Evolutionary conservation across 2,329 filamentous ascomycete genomes (phyloP), one percentile per base, ranked within the genome.

Genomic region (Thielaviopsis euricoi): DNA sequence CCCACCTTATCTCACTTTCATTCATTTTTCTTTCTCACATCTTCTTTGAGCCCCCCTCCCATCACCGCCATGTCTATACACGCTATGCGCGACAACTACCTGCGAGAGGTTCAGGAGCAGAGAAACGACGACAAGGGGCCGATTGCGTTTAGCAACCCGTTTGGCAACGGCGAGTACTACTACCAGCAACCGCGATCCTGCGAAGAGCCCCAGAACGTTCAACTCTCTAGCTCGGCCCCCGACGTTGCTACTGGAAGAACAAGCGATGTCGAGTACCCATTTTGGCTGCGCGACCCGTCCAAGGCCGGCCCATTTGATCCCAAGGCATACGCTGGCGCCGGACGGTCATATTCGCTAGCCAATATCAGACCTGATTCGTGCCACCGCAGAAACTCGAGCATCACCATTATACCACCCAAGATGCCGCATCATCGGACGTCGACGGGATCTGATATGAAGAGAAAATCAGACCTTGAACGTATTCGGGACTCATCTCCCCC

Each of bases 341-440:
- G 33, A 25, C 49, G 55, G 22, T 57, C 55, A 6, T 57, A 57
- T 19, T 57, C 55, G 21, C 55, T 57, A 17, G 55, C 55, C 15
- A 57, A 52, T 50, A 57, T 57, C 33, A 52, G 55, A 52, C 55
- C 55, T 21, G 55, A 57, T 26, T 57, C 55, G 33, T 57, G 48
- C 26, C 55, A 52, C 13, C 51, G 55, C 23, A 52, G 55, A 52
- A n/a, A 29, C 13, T 57, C 55, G 9, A 57, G 55, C 49, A 57
- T 57, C 10, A 57, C 55, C 19, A 57, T 57, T 29, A 26, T 57
- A 21, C 33, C 55, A 22, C 55, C 55, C 15, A 19, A 48, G 25
- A 37, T 19, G 21, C 29, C 49, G n/a, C 55, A 37, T 10, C 23
- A 19, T 40, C 48, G 55, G 29, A 21, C 15, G 7, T 57, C 55